These are phyloP conservation scores for Eragrostis tef DNA, from an alignment of 202 grass and related monocot genomes.

Conservation along the genomic window DNA sequence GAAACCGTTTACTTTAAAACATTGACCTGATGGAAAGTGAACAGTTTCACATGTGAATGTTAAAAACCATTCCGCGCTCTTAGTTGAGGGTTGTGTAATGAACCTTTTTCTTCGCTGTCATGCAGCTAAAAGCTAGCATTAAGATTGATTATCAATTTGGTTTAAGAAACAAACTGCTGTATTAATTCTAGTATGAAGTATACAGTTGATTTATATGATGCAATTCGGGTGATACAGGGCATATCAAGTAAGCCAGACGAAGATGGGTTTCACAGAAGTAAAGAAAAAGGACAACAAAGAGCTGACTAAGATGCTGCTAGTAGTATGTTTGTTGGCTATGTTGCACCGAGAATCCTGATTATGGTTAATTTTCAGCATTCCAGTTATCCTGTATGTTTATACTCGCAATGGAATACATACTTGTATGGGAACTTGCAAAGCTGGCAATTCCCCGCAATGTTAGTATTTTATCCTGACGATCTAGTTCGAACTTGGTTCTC, in stretches of 20 bases:
- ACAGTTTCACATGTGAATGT: not conserved
- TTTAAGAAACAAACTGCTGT: not conserved
- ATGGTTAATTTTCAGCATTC: constrained; percentile 7
- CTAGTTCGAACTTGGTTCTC: constrained; percentile 7
- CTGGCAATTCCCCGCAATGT: not conserved
- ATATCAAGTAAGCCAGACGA: not conserved
- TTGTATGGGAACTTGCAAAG: not conserved
- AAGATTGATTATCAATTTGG: not conserved
- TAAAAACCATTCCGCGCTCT: not conserved
- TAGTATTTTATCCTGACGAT: not conserved
- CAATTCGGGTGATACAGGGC: not conserved
- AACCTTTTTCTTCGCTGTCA: not conserved
- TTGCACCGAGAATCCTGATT: not conserved
- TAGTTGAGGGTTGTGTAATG: not conserved
- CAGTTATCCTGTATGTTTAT: not conserved
- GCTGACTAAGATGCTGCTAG: constrained; percentile 2
- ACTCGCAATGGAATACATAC: not conserved
- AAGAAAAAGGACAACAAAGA: not conserved
- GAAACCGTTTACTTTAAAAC: too few species aligned
- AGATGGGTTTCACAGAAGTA: not conserved
- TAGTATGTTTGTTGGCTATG: not conserved
- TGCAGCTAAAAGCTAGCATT: not conserved
- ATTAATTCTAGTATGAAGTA: constrained; percentile 7
- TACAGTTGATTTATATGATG: constrained; percentile 15
- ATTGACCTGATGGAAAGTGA: not conserved